Base-by-base conservation (phyloP, 2,329 filamentous ascomycete species). In the Dactylellina cionopaga region DNA sequence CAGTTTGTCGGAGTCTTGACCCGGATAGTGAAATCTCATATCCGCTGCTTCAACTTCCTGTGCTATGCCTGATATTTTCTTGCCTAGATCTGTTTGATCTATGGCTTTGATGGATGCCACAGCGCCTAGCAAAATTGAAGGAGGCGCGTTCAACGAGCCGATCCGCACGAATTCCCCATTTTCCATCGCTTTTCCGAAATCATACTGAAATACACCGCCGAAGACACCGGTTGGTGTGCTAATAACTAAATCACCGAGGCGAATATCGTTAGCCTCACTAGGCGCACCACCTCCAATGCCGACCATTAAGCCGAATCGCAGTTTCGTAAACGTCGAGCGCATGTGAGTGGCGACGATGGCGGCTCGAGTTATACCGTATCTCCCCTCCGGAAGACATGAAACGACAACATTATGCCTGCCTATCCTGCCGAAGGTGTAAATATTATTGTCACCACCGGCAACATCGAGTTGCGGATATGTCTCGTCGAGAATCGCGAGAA, bases 401-500 rank as follows among this genome's bases (percentile, higher is more conserved):
- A 59, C 35, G 2, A 47, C 54, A 6, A 59, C 54, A 17, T 59
- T 59, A 35, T 59, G 54, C 4, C 17, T 24, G 24, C 54, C 54
- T 33, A 59, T 59, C 43, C 54, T 44, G 33, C 54, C 54, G 19
- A 59, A 59, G 2, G 13, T 19, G 41, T 59, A 59, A 39, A 46
- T 6, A 13, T 59, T 59, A 15, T 15, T 44, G 19, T 46, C 54
- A 9, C 27, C 39, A 37, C 19, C 37, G 29, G 22, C 13, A 15
- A 17, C 27, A 4, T 59, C 19, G 54, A 46, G 54, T 24, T 44
- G 24, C 5, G 54, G 37, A 17, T 59, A 25, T 5, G 39, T 46
- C 39, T 59, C 54, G 24, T 59, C 54, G 15, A 59, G 54, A 24
- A 59, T 25, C 54, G 73, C 6, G 74, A 63, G 2, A 60, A 59